These are phyloP conservation scores for Trichoderma reesei DNA, from an alignment of 495 filamentous ascomycete genomes.

Conservation along the genomic window DNA sequence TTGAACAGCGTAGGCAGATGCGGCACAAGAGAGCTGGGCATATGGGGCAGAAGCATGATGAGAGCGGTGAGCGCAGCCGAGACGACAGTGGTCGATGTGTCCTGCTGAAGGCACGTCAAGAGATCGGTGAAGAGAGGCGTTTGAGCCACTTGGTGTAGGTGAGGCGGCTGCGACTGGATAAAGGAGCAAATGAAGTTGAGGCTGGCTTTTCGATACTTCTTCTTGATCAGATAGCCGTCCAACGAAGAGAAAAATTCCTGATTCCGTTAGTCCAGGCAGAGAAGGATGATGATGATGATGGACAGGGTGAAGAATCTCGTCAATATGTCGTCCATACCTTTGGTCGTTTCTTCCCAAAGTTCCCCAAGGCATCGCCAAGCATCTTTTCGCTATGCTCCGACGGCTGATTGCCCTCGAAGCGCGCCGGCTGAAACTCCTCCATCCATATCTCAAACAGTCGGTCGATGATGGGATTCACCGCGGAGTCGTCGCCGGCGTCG, in stretches of 20 bases:
- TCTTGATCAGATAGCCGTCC: constrained; percentile 49
- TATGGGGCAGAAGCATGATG: constrained; percentile 68
- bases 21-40: constrained; percentile 52
- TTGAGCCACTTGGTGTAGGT: constrained; percentile 56
- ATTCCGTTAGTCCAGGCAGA: not conserved
- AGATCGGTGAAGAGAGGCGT: constrained; percentile 58
- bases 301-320: constrained; percentile 10
- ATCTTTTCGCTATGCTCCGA: constrained; percentile 47
- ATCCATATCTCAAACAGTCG: constrained; percentile 53
- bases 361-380: constrained; percentile 42
- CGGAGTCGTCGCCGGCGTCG: constrained; percentile 22
- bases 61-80: constrained; percentile 55
- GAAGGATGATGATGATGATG: not conserved
- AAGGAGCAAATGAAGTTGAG: constrained; percentile 54
- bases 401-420: constrained; percentile 29
- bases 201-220: constrained; percentile 45
- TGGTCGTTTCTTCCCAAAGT: constrained; percentile 55
- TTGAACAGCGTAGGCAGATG: constrained; percentile 62
- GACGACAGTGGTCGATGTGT: constrained; percentile 60
- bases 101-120: constrained; percentile 57
- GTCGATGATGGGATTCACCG: constrained; percentile 35
- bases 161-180: constrained; percentile 57
- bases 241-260: constrained; percentile 52
- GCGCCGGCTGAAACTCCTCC: constrained; percentile 36
- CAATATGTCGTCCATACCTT: constrained; percentile 37